Base-by-base conservation (phyloP, 352 stramenopile genomes). In the Phytophthora tubulina region DNA sequence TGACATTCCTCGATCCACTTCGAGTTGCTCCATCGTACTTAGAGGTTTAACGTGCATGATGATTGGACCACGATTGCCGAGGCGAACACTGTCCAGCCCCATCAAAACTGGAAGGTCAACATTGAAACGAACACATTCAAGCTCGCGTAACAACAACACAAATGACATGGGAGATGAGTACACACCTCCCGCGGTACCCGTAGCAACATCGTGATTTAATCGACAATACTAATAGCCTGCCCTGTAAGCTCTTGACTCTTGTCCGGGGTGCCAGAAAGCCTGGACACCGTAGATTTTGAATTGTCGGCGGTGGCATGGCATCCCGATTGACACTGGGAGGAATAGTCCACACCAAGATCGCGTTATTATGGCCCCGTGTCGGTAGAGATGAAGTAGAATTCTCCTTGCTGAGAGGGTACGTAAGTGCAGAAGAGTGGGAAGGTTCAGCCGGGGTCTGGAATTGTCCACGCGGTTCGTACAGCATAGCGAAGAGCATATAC, bases 121-220 rank as follows among this genome's bases (percentile, higher is more conserved):
- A 1, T 63, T 31, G 27, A 45, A 63, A 2, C 44, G 41, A 3
- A 63, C 32, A 42, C 30, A 46, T 6, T 53, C 44, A 7, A 54
- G 41, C 9, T 54, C 56, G 21, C 59, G 48, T 3, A 67, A 6
- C 30, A 44, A 36, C 17, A 44, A 14, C 2, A 58, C 49, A 54
- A 67, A 60, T 13, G 39, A 68, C 61, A 68, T 62, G 3, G 59
- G 30, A 4, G 61, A 49, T 15, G 8, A 33, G 27, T 17, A 62
- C 61, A 9, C 52, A 68, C 61, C 61, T 68, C 8, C 27, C 17
- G 8, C 21, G 36, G 56, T 56, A 30, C 31, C 38, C 15, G 46
- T 46, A 65, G 6, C n/a, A n/a, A n/a, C n/a, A n/a, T n/a, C n/a
- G n/a, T n/a, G n/a, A n/a, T n/a, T n/a, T n/a, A n/a, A n/a, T n/a